These are phyloP conservation scores for Tetragonia tetragonoides DNA, from an alignment of 148 eudicot genomes.

Conservation along the genomic window DNA sequence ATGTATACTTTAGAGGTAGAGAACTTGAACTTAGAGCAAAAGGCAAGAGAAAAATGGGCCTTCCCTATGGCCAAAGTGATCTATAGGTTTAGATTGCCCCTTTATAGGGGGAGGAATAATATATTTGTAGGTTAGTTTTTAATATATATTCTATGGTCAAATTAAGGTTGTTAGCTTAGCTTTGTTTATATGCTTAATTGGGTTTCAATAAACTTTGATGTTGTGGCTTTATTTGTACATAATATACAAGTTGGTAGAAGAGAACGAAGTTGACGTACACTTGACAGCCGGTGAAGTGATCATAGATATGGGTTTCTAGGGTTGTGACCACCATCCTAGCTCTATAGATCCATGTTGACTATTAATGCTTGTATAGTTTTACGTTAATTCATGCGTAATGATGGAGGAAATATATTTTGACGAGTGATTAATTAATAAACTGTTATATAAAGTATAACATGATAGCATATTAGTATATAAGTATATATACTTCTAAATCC, in stretches of 20 bases:
- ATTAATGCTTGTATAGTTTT: background rate
- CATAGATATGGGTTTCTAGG: background rate
- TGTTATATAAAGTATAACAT: background rate
- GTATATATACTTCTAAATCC: too few relatives aligned
- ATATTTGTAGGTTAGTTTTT: background rate
- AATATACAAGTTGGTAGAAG: conserved; percentile 7
- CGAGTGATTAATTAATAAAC: background rate
- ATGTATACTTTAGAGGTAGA: conserved; percentile 26
- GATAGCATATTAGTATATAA: too few relatives aligned
- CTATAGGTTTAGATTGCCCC: conserved; percentile 13
- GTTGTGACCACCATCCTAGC: background rate
- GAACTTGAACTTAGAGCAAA: conserved; percentile 37
- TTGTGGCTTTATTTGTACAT: background rate
- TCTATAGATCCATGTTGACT: background rate
- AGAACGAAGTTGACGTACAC: background rate
- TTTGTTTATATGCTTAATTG: background rate
- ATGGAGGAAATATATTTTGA: background rate
- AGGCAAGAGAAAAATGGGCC: conserved; percentile 17
- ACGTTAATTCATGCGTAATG: background rate
- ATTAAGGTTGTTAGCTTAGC: conserved; percentile 15
- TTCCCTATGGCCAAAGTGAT: conserved; percentile 24
- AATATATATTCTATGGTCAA: conserved; percentile 7
- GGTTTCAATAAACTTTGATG: background rate
- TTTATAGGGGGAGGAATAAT: conserved; percentile 24
- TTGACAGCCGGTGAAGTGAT: conserved; percentile 8